Evolutionary conservation across 352 stramenopile genomes (phyloP), one percentile per base, ranked within the genome.

Genomic region (Globisporangium spinosum): DNA sequence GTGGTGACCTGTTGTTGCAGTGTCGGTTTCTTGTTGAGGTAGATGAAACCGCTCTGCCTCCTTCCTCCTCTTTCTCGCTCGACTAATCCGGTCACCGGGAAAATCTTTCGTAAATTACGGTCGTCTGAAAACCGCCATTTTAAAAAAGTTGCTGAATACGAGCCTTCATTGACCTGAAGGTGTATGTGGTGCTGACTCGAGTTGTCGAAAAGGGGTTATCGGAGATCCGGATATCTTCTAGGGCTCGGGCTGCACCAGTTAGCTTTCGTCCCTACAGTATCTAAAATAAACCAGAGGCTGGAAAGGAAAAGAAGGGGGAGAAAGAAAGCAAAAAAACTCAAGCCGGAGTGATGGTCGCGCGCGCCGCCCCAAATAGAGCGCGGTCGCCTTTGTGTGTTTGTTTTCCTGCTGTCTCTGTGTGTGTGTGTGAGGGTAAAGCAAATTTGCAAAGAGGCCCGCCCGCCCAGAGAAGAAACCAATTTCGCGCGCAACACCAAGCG

Each of bases 381-480:
- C 55, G 8, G 25, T 43, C 27, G 25, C 23, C 43, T 51, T 20
- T 9, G 13, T 35, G 4, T 58, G 23, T 40, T 10, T 25, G 40
- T 60, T 43, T 43, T n/a, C 43, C 29, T 43, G 7, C 25, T 34
- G 55, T 34, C 27, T 43, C 15, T 60, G 20, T 56, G 49, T 55
- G 20, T 55, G 20, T 25, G 29, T 43, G 53, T 38, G 38, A 15
- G 38, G 38, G 38, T 45, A 45, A 45, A 38, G 51, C 22, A 22
- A 55, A 49, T 32, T n/a, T 25, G 54, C 34, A 35, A 13, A 47
- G 29, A 32, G 27, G 27, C 7, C 55, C 55, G 17, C 27, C 55
- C 29, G 27, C 3, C 29, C n/a, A 32, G 40, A 47, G 43, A 61
- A 61, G 55, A 61, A 61, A 61, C 55, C 55, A 61, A 61, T 61